A percentile compares a stretch with the other conserved stretches of the same genome.
Evolutionary conservation across 1,284 basidiomycete genomes (phyloP).

Genomic region (Meira nashicola): DNA sequence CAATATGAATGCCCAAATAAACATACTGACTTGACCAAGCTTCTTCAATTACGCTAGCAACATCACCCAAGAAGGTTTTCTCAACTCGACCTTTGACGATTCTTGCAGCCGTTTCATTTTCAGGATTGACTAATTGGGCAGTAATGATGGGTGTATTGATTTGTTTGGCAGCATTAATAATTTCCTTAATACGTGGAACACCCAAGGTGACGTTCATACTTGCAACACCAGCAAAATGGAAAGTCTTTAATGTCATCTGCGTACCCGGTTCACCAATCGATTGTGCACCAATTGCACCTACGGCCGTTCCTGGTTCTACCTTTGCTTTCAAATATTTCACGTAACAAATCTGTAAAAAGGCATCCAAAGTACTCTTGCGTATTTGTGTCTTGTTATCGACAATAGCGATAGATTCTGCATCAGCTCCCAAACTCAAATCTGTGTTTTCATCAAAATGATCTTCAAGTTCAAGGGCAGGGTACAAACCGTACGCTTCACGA

Average conservation of each 20-base stretch:
- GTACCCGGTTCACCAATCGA: slow-evolving; percentile 99
- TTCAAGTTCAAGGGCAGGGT: slow-evolving; percentile 69
- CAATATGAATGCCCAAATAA: slow-evolving; percentile 88
- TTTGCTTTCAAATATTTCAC: slow-evolving; percentile 58
- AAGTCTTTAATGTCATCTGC: slow-evolving; percentile 99
- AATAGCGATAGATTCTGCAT: slow-evolving; percentile 59
- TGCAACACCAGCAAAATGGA: slow-evolving; percentile 99
- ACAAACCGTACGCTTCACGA: slow-evolving; percentile 75
- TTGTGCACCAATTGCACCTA: slow-evolving; percentile 96
- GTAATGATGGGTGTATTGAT: slow-evolving; percentile 99
- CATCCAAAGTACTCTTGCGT: slow-evolving; percentile 70
- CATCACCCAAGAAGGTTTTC: slow-evolving; percentile 86
- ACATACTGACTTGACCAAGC: slow-evolving; percentile 89
- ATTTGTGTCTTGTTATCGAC: slow-evolving; percentile 89
- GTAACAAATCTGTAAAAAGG: slow-evolving; percentile 83
- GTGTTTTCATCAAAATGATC: slow-evolving; percentile 74
- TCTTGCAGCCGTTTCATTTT: slow-evolving; percentile 75
- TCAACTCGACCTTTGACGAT: slow-evolving; percentile 96
- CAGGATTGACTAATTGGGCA: slow-evolving; percentile 74
- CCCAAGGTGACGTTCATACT: slow-evolving; percentile 99
- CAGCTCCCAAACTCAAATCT: slow-evolving; percentile 70
- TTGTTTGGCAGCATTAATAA: slow-evolving; percentile 94
- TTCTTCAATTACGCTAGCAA: slow-evolving; percentile 89
- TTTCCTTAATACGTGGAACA: slow-evolving; percentile 99
- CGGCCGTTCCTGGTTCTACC: slow-evolving; percentile 61